Percentiles rank a stretch among this genome's conserved stretches.
Conservation (phyloP, 495 filamentous ascomycete genomes). For the Penicillium atrosanguineum region DNA sequence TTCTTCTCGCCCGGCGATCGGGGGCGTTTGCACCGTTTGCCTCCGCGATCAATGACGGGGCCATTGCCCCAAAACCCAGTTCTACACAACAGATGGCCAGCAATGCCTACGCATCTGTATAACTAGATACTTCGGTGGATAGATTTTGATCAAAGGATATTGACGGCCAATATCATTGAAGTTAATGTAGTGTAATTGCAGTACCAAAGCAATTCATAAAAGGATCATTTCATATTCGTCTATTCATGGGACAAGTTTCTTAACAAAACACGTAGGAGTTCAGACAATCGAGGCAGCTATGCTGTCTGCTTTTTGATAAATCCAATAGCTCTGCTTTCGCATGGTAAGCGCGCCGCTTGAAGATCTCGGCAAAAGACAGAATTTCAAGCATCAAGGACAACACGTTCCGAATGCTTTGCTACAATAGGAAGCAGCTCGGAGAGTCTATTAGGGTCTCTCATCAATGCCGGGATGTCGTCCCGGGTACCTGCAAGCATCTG, state of each 20-base stretch:
- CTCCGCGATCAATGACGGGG: neutral
- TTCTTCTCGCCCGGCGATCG: neutral
- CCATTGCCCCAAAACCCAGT: neutral
- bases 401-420: conserved; percentile 52
- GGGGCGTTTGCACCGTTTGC: conserved; percentile 1
- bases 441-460: conserved; percentile 82
- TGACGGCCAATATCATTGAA: neutral
- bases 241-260: neutral
- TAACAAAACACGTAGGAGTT: neutral
- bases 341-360: neutral
- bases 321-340: neutral
- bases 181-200: neutral
- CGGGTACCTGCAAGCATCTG: conserved; percentile 68
- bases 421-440: conserved; percentile 70
- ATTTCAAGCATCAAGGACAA: conserved; percentile 24
- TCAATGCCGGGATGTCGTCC: conserved; percentile 71
- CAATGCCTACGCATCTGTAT: neutral
- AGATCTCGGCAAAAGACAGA: neutral
- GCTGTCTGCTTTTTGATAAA: neutral
- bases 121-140: neutral
- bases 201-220: neutral
- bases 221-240: neutral
- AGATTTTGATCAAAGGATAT: neutral
- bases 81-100: too few relatives aligned
- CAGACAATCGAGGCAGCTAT: neutral